Conservation (phyloP, 441 rosid genomes). For the Metrosideros polymorpha region DNA sequence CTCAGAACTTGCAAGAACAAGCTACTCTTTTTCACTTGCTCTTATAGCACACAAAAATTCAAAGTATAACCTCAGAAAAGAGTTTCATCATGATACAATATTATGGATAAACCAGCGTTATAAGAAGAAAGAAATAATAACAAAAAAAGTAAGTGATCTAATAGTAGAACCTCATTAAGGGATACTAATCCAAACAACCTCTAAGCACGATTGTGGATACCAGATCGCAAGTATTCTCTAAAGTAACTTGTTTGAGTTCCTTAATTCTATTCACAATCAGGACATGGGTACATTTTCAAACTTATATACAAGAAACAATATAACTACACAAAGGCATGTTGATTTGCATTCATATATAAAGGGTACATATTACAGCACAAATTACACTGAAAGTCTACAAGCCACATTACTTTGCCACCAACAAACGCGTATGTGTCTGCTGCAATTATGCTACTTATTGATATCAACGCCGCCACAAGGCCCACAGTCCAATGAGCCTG, state of each 20-base stretch:
- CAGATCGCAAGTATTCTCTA: background rate
- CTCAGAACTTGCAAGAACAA: background rate
- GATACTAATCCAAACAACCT: background rate
- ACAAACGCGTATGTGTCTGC: slow-evolving; percentile 87
- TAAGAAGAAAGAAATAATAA: background rate
- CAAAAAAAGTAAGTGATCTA: background rate
- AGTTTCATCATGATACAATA: background rate
- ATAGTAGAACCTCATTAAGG: background rate
- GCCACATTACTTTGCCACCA: slow-evolving; percentile 82
- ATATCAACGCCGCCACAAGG: slow-evolving; percentile 84
- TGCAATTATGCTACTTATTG: slow-evolving; percentile 78
- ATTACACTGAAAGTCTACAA: background rate
- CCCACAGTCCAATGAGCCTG: slow-evolving; percentile 97
- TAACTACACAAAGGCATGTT: background rate
- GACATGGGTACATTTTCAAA: background rate
- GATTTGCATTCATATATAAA: background rate
- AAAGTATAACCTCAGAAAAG: background rate
- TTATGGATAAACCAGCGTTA: background rate
- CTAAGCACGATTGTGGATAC: background rate
- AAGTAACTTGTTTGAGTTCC: background rate
- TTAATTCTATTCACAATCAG: background rate
- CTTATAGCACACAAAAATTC: background rate
- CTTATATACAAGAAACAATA: background rate
- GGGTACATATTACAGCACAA: background rate
- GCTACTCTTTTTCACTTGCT: background rate